These are phyloP conservation scores for Globisporangium nunn DNA, from an alignment of 352 stramenopile genomes.

Conservation along the genomic window DNA sequence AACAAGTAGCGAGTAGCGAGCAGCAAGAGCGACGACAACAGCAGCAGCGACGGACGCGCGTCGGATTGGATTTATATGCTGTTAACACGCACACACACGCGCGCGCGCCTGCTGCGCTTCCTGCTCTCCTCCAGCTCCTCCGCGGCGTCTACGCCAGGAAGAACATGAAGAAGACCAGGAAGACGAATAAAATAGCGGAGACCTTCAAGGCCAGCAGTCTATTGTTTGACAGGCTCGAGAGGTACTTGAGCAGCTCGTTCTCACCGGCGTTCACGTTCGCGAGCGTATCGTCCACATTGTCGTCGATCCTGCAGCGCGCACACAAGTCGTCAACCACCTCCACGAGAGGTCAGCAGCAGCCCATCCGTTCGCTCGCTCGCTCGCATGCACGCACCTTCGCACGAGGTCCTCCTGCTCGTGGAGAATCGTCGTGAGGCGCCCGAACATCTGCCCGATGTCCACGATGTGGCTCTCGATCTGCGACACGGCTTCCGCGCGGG, in stretches of 20 bases:
- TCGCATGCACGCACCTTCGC: slow-evolving; percentile 34
- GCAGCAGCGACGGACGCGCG: neutral
- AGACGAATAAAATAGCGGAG: slow-evolving; percentile 82
- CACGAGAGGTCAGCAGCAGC: neutral
- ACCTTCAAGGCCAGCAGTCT: slow-evolving; percentile 82
- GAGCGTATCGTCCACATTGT: slow-evolving; percentile 78
- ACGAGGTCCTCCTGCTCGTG: slow-evolving; percentile 80
- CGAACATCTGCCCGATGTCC: slow-evolving; percentile 80
- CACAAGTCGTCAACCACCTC: neutral
- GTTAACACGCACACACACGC: neutral
- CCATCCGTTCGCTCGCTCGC: too few species aligned
- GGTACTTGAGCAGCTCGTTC: slow-evolving; percentile 83
- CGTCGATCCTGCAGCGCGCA: slow-evolving; percentile 55
- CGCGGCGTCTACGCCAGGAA: slow-evolving; percentile 59
- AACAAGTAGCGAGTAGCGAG: neutral
- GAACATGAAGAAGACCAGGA: slow-evolving; percentile 88
- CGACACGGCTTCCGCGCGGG: slow-evolving; percentile 66
- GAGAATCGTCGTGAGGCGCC: slow-evolving; percentile 70
- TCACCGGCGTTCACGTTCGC: slow-evolving; percentile 68
- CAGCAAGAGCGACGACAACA: neutral
- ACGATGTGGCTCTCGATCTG: slow-evolving; percentile 86
- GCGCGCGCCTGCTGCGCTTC: neutral
- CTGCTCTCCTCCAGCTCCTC: neutral
- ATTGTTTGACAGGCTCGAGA: slow-evolving; percentile 82
- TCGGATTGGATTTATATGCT: slow-evolving; percentile 4